A percentile compares a stretch with the other conserved stretches of the same genome.
These are phyloP conservation scores for Nematocida sp. DNA, from an alignment of 371 early-diverging fungal genomes.

Conservation along the genomic window DNA sequence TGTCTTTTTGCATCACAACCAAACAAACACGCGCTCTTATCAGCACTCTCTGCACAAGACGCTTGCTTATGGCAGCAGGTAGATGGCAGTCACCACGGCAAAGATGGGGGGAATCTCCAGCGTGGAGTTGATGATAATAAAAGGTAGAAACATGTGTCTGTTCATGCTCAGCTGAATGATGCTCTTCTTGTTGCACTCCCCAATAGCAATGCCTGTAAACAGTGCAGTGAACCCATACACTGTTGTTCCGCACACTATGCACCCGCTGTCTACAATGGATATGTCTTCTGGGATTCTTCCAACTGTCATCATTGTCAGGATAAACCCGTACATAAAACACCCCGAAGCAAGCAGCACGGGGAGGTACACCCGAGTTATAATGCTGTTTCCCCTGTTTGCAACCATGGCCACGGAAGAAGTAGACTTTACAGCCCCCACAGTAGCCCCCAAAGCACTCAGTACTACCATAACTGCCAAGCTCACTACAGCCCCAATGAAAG, in stretches of 20 bases:
- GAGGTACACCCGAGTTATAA: constrained; percentile 27
- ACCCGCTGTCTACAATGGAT: neutral
- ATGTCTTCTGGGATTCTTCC: neutral
- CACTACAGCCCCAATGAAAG: constrained; percentile 4
- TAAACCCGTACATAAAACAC: constrained; percentile 29
- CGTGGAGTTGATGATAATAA: constrained; percentile 37
- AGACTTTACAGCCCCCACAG: constrained; percentile 23
- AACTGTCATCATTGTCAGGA: constrained; percentile 10
- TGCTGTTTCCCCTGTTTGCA: neutral
- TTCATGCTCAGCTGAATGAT: constrained; percentile 35
- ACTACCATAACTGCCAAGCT: constrained; percentile 14
- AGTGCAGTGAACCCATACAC: constrained; percentile 21
- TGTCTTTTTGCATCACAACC: neutral
- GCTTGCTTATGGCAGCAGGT: neutral
- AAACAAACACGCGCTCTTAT: neutral
- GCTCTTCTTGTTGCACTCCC: constrained; percentile 23
- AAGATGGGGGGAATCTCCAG: constrained; percentile 47
- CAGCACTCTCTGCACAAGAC: neutral
- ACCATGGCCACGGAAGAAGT: constrained; percentile 44
- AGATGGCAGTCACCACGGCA: constrained; percentile 29
- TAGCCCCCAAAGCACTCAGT: constrained; percentile 30
- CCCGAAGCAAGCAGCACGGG: constrained; percentile 47
- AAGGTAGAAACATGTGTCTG: constrained; percentile 28
- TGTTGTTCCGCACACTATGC: neutral
- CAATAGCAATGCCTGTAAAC: constrained; percentile 33